Base-by-base conservation (phyloP, 2,329 filamentous ascomycete genomes). In the Mycosphaerelloides madeirae region DNA sequence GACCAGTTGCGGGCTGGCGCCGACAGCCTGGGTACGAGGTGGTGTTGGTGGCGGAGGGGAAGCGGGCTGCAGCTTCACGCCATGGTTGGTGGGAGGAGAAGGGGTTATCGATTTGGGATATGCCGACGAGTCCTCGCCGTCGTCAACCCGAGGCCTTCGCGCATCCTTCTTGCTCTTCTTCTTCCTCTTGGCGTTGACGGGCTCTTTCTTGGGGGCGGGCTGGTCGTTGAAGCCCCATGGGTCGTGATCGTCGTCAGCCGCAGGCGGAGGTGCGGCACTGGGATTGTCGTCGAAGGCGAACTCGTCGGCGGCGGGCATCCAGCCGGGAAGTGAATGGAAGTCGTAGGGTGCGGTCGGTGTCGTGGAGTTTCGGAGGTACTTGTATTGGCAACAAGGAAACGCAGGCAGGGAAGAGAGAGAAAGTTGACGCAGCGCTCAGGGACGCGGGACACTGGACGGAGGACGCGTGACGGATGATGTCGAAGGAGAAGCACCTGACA, bases 151-250 rank as follows among this genome's bases (percentile, higher is more conserved):
- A 12, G 20, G 41, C 32, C 43, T 38, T 39, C 34, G 38, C 33
- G 49, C 46, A 32, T 32, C 43, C 22, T 29, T 43, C 28, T 55
- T 43, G 41, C 55, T 57, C 50, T 54, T 56, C 25, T 42, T 46
- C 48, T 61, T 61, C 46, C 55, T 57, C 50, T 60, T 61, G 41
- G 51, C 55, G 43, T 54, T 57, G 46, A 49, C 54, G 41, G 44
- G 49, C 19, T 31, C 18, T 38, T 45, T 45, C n/a, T n/a, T 14
- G 8, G 46, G 37, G 22, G 43, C 38, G 14, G 45, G 40, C 20
- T 42, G 32, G 28, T 43, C 37, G 52, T 42, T 46, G 22, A 43
- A 32, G 44, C 41, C 41, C 49, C 53, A 48, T 32, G 45, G 38
- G 38, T 47, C 50, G 15, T 39, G 37, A 15, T 36, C 15, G 22